phyloP scores from a whole-genome alignment of 129 eudicot genomes.

The Chrysanthemum makinoi region DNA sequence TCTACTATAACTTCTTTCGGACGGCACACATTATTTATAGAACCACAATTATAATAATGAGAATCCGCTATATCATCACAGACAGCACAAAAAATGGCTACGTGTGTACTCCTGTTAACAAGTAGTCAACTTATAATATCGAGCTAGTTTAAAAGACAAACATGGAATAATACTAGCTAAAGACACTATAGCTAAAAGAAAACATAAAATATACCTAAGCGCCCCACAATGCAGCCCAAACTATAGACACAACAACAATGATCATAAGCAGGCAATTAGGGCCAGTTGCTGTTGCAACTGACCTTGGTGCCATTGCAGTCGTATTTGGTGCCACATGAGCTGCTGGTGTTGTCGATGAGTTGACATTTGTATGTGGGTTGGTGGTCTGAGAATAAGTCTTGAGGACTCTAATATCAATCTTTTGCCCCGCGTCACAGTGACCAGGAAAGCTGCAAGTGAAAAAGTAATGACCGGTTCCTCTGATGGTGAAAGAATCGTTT shows the following conservation, averaged over 20 bases:
- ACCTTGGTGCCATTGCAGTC: constrained; percentile 5
- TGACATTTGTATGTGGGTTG: background rate
- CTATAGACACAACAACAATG: constrained; percentile 1
- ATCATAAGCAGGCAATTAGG: constrained; percentile 2
- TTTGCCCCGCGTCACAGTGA: constrained; percentile 51
- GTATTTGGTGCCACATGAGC: constrained; percentile 2
- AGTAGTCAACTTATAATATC: background rate
- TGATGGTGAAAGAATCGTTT: constrained; percentile 39
- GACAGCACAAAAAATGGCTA: background rate
- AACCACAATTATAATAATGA: too few species aligned
- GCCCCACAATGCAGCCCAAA: constrained; percentile 9
- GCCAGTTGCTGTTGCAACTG: constrained; percentile 8
- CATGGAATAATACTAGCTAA: background rate
- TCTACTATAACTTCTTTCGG: too few species aligned
- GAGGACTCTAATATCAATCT: constrained; percentile 48
- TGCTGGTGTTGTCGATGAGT: constrained; percentile 3
- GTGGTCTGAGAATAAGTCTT: constrained; percentile 15
- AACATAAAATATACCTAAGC: constrained; percentile 6
- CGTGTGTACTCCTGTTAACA: too few species aligned
- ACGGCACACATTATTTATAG: too few species aligned
- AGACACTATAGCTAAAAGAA: background rate
- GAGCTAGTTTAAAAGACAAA: background rate
- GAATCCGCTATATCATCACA: background rate
- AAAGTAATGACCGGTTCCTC: constrained; percentile 46
- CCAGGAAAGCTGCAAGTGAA: constrained; percentile 47